Conservation (phyloP, 345 rosid species). For the Bruguiera gymnorhiza region DNA sequence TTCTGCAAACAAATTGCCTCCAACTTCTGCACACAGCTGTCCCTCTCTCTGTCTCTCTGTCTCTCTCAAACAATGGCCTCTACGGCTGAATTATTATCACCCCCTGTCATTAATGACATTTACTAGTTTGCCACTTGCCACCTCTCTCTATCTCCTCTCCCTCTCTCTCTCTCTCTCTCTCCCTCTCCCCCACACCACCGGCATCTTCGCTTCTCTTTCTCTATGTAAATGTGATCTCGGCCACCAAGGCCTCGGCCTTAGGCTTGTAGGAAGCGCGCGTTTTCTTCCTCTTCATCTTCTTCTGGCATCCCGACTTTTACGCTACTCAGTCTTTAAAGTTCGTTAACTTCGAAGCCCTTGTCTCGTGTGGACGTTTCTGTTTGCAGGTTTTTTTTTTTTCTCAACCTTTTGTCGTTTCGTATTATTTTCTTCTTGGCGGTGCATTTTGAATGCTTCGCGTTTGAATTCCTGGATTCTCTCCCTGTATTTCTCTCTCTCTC, state of each 20-base stretch:
- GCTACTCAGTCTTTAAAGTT: slow-evolving; percentile 31
- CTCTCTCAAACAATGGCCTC: slow-evolving; percentile 21
- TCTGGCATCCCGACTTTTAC: slow-evolving; percentile 46
- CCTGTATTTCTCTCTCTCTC: too few species aligned
- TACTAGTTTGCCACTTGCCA: slow-evolving; percentile 46
- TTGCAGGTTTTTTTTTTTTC: slow-evolving; percentile 25
- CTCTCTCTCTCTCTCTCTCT: slow-evolving; percentile 9
- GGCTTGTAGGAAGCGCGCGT: slow-evolving; percentile 23
- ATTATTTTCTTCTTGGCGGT: slow-evolving; percentile 14
- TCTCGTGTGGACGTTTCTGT: slow-evolving; percentile 5
- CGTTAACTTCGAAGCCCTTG: slow-evolving; percentile 47
- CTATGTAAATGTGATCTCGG: slow-evolving; percentile 8
- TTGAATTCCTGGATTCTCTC: slow-evolving; percentile 17
- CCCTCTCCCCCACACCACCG: background rate
- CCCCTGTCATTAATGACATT: slow-evolving; percentile 45
- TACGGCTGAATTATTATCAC: slow-evolving; percentile 16
- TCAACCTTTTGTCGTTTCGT: slow-evolving; percentile 44
- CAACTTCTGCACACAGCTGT: slow-evolving; percentile 10
- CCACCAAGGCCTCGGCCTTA: slow-evolving; percentile 20
- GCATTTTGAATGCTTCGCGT: slow-evolving; percentile 10
- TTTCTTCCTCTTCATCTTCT: slow-evolving; percentile 11
- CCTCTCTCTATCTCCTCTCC: background rate
- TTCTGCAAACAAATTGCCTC: slow-evolving; percentile 21
- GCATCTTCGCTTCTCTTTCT: background rate
- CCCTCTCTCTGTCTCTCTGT: slow-evolving; percentile 10